Conservation (phyloP, 305 asterid species). For the Ilex paraguariensis region DNA sequence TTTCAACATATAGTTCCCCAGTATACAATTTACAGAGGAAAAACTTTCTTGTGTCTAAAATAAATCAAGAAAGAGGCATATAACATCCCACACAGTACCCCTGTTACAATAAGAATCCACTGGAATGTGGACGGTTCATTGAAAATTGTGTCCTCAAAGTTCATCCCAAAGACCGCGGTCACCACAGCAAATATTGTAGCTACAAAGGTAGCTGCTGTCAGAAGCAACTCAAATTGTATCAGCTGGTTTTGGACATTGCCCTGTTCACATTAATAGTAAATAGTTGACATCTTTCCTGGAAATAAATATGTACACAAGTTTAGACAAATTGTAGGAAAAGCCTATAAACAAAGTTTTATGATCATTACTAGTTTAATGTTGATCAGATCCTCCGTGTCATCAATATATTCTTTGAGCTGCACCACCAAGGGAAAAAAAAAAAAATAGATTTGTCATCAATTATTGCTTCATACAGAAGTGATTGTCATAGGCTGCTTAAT, state of each 20-base stretch:
- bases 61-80: slow-evolving; percentile 59
- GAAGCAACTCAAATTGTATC: slow-evolving; percentile 85
- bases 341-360: not conserved
- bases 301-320: not conserved
- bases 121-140: slow-evolving; percentile 55
- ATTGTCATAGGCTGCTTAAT: too few species aligned
- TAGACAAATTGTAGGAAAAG: too few species aligned
- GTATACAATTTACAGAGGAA: slow-evolving; percentile 46
- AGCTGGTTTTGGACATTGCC: slow-evolving; percentile 95
- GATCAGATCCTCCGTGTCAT: slow-evolving; percentile 96
- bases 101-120: slow-evolving; percentile 69
- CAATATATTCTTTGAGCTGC: slow-evolving; percentile 96
- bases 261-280: slow-evolving; percentile 34
- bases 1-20: not conserved
- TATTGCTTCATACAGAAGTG: too few species aligned
- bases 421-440: slow-evolving; percentile 12
- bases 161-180: slow-evolving; percentile 90
- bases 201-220: slow-evolving; percentile 93
- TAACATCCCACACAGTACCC: slow-evolving; percentile 50
- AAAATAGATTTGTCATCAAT: slow-evolving; percentile 1
- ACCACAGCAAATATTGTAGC: slow-evolving; percentile 85
- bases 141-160: slow-evolving; percentile 60
- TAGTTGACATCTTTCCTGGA: not conserved
- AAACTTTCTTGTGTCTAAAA: slow-evolving; percentile 77
- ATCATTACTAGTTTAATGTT: slow-evolving; percentile 81